Evolutionary conservation across 352 stramenopile genomes (phyloP), one percentile per base, ranked within the genome.

Genomic region (Peronospora destructor): DNA sequence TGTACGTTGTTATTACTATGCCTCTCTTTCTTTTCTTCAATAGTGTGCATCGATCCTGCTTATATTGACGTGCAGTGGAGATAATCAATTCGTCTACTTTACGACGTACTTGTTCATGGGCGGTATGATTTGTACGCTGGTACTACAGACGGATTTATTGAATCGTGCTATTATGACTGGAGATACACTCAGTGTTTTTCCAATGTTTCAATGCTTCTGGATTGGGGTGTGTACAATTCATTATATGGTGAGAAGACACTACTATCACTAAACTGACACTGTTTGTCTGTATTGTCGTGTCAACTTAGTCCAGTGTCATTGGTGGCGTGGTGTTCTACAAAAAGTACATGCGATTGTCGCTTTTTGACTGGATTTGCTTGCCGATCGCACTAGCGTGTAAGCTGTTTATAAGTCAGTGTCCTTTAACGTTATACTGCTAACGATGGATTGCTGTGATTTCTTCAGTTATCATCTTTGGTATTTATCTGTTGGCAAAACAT

Each of bases 161-260:
- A 92, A 92, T 59, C 78, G 81, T 30, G 79, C 78, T 8, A 90
- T 92, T 56, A 92, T 92, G 81, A 59, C 55, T 4, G 81, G 81
- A 6, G 81, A 90, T 42, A 92, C 78, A n/a, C 72, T 92, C 16
- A 87, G 76, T 36, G 81, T 92, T 3, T 92, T 90, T 44, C 81
- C 81, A 1, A 89, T 92, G 75, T 92, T 92, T 46, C 81, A 92
- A 66, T 92, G 81, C 62, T 90, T 92, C 43, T 92, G 81, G 78
- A 92, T 92, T 52, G 77, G 81, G 13, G 81, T 91, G 51, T 44
- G 78, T 79, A 3, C 35, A 33, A 10, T 12, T 33, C 11, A 2
- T 36, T 36, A 8, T 35, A 28, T 44, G 48, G 16, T 42, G 10
- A 39, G 19, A 8, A 30, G 19, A 32, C 13, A 34, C 35, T 12